Conservation (phyloP, 768 basidiomycete species). For the Porphyrellus cyaneotinctus region DNA sequence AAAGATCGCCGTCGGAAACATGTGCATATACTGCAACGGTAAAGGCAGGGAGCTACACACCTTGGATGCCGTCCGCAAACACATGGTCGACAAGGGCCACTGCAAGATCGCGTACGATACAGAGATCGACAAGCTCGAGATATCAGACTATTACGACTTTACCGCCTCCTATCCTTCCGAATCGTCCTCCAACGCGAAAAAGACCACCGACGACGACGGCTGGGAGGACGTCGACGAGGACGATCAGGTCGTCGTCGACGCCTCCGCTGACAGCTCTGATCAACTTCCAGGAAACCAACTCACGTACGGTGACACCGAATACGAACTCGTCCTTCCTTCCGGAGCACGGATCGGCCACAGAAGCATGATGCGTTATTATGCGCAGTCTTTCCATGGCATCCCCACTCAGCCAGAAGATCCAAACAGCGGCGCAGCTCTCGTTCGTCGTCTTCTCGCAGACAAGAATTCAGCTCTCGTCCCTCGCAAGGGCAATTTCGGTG, state of each 20-base stretch:
- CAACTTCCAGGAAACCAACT: slow-evolving; percentile 51
- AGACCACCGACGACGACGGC: slow-evolving; percentile 27
- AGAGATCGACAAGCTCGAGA: slow-evolving; percentile 73
- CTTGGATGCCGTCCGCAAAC: slow-evolving; percentile 84
- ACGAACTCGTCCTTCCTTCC: slow-evolving; percentile 90
- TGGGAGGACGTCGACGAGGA: slow-evolving; percentile 36
- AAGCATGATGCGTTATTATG: slow-evolving; percentile 79
- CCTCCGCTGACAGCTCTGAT: slow-evolving; percentile 30
- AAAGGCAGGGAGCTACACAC: slow-evolving; percentile 78
- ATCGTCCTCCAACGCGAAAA: slow-evolving; percentile 9
- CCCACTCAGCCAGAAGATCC: slow-evolving; percentile 51
- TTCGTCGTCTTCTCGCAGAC: slow-evolving; percentile 73
- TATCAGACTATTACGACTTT: slow-evolving; percentile 95
- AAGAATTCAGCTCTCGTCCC: slow-evolving; percentile 86
- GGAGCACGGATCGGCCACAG: slow-evolving; percentile 92
- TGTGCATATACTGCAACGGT: slow-evolving; percentile 89
- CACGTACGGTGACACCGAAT: slow-evolving; percentile 72
- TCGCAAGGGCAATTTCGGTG: slow-evolving; percentile 79
- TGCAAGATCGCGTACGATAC: slow-evolving; percentile 93
- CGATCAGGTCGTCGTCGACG: slow-evolving; percentile 1
- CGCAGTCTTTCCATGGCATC: slow-evolving; percentile 65
- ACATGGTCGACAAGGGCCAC: slow-evolving; percentile 95
- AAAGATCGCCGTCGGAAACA: slow-evolving; percentile 89
- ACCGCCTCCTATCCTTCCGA: slow-evolving; percentile 68
- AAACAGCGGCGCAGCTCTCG: slow-evolving; percentile 70